These are phyloP conservation scores for Sicyos edulis DNA, from an alignment of 306 rosid species.

Conservation along the genomic window DNA sequence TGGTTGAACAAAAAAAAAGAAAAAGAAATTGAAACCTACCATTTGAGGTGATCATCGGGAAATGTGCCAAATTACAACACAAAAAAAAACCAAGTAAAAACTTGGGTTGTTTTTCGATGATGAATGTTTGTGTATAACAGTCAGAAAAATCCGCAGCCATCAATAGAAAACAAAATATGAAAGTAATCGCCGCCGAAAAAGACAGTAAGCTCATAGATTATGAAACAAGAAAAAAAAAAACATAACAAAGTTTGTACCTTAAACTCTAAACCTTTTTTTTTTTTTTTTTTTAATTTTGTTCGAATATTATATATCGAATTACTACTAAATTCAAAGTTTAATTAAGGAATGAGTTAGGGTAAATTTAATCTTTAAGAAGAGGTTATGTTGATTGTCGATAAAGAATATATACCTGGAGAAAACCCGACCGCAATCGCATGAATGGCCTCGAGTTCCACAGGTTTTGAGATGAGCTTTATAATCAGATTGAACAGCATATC, in stretches of 20 bases:
- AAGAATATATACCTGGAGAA: slow-evolving; percentile 44
- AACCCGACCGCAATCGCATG: slow-evolving; percentile 90
- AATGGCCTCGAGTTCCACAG: slow-evolving; percentile 94
- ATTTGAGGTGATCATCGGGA: not conserved
- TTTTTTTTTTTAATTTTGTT: not conserved
- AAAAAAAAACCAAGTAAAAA: slow-evolving; percentile 1
- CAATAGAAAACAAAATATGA: not conserved
- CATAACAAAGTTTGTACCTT: not conserved
- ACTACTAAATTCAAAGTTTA: not conserved
- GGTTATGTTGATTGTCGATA: not conserved
- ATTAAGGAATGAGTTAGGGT: not conserved
- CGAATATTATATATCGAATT: not conserved
- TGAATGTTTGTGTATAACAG: not conserved
- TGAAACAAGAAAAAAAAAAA: too few relatives aligned
- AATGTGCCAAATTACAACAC: not conserved
- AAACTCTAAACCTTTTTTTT: too few relatives aligned
- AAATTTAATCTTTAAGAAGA: not conserved
- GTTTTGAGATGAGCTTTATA: slow-evolving; percentile 96
- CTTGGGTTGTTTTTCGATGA: slow-evolving; percentile 12
- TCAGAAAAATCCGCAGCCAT: slow-evolving; percentile 28
- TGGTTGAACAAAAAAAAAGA: not conserved
- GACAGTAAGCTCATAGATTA: too few relatives aligned
- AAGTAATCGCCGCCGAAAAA: too few relatives aligned
- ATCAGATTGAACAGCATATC: slow-evolving; percentile 92
- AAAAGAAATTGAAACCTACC: not conserved